These are phyloP conservation scores for Penicillium sp. DNA, from an alignment of 2,329 filamentous ascomycete genomes.

Conservation along the genomic window DNA sequence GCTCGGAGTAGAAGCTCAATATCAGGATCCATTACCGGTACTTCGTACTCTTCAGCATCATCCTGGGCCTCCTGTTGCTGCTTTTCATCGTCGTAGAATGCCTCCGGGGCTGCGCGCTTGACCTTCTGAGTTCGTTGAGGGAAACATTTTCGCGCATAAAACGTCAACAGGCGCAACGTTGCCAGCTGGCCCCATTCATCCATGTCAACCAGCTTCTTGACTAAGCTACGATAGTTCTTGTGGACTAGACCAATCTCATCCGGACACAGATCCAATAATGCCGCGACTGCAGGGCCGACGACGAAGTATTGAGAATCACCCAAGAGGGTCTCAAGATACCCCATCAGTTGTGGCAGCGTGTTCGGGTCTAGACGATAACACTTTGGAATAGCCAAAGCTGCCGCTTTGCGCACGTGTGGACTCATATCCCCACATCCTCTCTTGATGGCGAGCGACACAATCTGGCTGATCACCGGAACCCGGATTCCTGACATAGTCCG, in stretches of 20 bases:
- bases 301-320: slow-evolving; percentile 95
- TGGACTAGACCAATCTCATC: slow-evolving; percentile 86
- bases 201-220: slow-evolving; percentile 95
- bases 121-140: slow-evolving; percentile 63
- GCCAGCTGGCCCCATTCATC: slow-evolving; percentile 97
- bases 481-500: slow-evolving; percentile 96
- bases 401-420: slow-evolving; percentile 85
- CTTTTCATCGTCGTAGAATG: slow-evolving; percentile 75
- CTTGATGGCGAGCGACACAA: slow-evolving; percentile 93
- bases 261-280: slow-evolving; percentile 86
- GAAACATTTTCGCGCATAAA: slow-evolving; percentile 85
- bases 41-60: slow-evolving; percentile 52
- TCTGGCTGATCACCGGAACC: slow-evolving; percentile 97
- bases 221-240: slow-evolving; percentile 77
- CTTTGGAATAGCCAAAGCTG: slow-evolving; percentile 90
- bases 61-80: slow-evolving; percentile 44
- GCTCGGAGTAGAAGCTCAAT: slow-evolving; percentile 75
- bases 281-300: slow-evolving; percentile 85
- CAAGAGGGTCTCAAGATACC: slow-evolving; percentile 73
- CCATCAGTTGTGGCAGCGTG: slow-evolving; percentile 78
- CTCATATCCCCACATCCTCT: slow-evolving; percentile 93
- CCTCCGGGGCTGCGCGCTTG: slow-evolving; percentile 58
- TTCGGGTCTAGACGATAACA: slow-evolving; percentile 88
- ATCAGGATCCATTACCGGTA: slow-evolving; percentile 71
- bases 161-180: slow-evolving; percentile 74